phyloP scores from a whole-genome alignment of 208 protist genomes.

The Acanthamoeba castellanii region DNA sequence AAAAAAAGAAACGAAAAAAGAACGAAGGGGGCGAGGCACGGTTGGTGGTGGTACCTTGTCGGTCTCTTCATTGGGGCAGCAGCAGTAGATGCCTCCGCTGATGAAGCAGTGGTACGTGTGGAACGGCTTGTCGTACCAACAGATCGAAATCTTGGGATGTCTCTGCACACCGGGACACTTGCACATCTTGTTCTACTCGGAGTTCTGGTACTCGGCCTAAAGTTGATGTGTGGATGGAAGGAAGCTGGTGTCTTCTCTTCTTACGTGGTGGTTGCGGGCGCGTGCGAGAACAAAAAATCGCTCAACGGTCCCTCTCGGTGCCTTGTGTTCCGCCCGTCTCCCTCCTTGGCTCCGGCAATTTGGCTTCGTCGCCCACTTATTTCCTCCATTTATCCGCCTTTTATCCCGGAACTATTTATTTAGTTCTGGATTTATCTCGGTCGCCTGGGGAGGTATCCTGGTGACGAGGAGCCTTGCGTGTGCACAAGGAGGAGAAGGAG shows the following conservation, averaged over 20 bases:
- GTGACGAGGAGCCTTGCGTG: too few relatives aligned
- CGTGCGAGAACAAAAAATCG: not conserved
- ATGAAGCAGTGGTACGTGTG: slow-evolving; percentile 60
- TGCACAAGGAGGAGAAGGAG: too few relatives aligned
- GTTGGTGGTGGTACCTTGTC: slow-evolving; percentile 2
- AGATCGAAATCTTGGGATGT: slow-evolving; percentile 57
- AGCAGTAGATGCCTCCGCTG: slow-evolving; percentile 58
- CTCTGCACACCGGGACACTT: slow-evolving; percentile 53
- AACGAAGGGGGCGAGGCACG: not conserved
- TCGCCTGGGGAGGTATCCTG: not conserved
- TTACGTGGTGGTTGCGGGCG: too few relatives aligned
- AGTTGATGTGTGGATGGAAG: not conserved
- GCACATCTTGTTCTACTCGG: slow-evolving; percentile 4
- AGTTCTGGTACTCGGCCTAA: not conserved
- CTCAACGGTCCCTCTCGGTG: not conserved
- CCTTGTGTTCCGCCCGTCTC: not conserved
- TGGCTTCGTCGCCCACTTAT: too few relatives aligned
- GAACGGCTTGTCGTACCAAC: slow-evolving; percentile 59
- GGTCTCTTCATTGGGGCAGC: slow-evolving; percentile 62
- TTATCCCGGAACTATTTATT: not conserved
- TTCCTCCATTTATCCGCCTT: not conserved
- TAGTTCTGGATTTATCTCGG: not conserved
- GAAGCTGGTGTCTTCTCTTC: too few relatives aligned
- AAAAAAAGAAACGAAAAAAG: not conserved
- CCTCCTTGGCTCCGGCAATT: not conserved